Conservation (phyloP, 805 yeast genomes). For the Priceomyces medius region DNA sequence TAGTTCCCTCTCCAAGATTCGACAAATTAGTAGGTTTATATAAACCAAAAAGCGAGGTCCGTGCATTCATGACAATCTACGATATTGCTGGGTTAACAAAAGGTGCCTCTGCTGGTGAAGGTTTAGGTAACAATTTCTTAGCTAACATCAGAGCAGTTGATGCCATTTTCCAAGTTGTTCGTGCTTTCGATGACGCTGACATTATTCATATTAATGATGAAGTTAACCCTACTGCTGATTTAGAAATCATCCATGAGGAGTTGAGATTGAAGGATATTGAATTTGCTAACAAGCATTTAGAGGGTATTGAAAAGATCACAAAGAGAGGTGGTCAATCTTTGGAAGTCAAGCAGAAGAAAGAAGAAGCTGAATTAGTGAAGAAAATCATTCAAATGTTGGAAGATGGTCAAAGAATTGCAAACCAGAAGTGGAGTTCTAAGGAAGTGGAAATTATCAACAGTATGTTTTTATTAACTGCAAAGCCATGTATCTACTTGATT, state of each 20-base stretch:
- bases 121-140: constrained; percentile 96
- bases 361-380: constrained; percentile 73
- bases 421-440: constrained; percentile 81
- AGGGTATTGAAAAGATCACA: constrained; percentile 73
- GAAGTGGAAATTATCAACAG: constrained; percentile 89
- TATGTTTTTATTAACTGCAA: constrained; percentile 88
- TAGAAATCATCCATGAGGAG: constrained; percentile 88
- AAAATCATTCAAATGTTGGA: constrained; percentile 74
- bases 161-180: constrained; percentile 95
- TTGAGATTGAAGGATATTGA: constrained; percentile 95
- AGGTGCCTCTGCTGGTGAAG: constrained; percentile 96
- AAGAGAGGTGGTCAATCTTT: constrained; percentile 86
- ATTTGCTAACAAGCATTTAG: constrained; percentile 80
- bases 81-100: constrained; percentile 98
- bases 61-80: constrained; percentile 88
- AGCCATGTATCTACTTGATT: constrained; percentile 89
- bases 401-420: constrained; percentile 84
- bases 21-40: constrained; percentile 73
- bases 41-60: constrained; percentile 81
- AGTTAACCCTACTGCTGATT: constrained; percentile 92
- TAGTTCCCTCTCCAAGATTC: constrained; percentile 87
- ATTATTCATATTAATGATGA: constrained; percentile 92
- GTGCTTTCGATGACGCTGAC: constrained; percentile 97
- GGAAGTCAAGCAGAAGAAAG: constrained; percentile 86
- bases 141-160: constrained; percentile 97